A percentile compares a stretch with the other conserved stretches of the same genome.
These are phyloP conservation scores for Irineochytrium annulatum DNA, from an alignment of 192 early-diverging fungal species.

Conservation along the genomic window DNA sequence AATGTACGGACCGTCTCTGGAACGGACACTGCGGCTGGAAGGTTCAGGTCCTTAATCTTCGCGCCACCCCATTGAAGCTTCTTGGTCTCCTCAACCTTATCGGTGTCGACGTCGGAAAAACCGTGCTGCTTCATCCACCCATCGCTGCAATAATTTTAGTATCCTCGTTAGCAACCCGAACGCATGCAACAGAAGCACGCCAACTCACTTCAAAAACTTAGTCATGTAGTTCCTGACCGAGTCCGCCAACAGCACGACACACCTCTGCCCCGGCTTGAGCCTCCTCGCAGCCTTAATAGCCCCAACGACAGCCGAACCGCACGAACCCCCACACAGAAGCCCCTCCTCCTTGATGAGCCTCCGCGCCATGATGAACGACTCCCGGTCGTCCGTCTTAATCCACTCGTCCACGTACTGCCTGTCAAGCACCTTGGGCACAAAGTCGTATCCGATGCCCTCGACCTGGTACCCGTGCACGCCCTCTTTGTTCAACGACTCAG, in stretches of 20 bases:
- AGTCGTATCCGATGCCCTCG: constrained; percentile 99
- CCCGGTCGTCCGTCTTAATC: constrained; percentile 96
- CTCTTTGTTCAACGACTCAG: constrained; percentile 72
- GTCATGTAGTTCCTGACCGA: constrained; percentile 99
- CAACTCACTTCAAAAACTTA: constrained; percentile 81
- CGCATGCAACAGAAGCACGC: neutral
- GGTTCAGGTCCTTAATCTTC: constrained; percentile 72
- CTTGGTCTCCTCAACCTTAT: constrained; percentile 58
- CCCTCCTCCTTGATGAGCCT: constrained; percentile 96
- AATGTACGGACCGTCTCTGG: constrained; percentile 49
- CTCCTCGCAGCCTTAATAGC: constrained; percentile 79
- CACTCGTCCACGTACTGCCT: constrained; percentile 82
- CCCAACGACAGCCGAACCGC: constrained; percentile 86
- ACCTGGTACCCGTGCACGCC: constrained; percentile 75
- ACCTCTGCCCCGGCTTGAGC: constrained; percentile 81
- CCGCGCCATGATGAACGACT: constrained; percentile 92
- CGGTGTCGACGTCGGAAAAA: constrained; percentile 77
- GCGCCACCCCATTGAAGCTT: constrained; percentile 77
- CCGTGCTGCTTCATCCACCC: constrained; percentile 91
- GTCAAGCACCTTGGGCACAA: constrained; percentile 90
- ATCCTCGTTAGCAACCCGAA: neutral
- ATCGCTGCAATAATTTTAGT: constrained; percentile 48
- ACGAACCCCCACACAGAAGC: constrained; percentile 89
- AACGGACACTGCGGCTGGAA: constrained; percentile 83
- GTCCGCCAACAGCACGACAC: constrained; percentile 94